Evolutionary conservation across 768 basidiomycete species (phyloP), one percentile per base, ranked within the genome.

Genomic region (Suillus placidus): DNA sequence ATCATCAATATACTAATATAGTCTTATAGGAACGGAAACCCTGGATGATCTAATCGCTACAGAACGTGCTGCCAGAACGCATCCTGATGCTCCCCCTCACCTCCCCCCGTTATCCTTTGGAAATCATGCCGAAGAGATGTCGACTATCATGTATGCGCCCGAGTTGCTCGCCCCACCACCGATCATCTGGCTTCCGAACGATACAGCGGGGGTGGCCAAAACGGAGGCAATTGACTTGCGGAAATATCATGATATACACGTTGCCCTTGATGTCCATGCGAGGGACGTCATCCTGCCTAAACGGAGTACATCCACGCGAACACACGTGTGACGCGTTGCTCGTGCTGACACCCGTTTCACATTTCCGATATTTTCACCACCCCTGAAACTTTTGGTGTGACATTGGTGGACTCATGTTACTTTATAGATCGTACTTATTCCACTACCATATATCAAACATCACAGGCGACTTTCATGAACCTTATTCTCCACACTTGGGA

Each of bases 111-210:
- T 91, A 32, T 80, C 89, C 6, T 91, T 93, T 70, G 82, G 85
- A 1, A 90, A 92, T 74, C 90, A 92, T 68, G 88, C 89, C 16
- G 88, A 90, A 71, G 89, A 92, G 70, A 88, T 91, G 85, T 84
- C 86, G 7, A 87, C 88, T 18, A 87, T 94, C 63, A 78, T 95
- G 45, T 95, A 94, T 72, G 91, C 93, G 5, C 91, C 92, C 2
- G 92, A 92, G 74, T 82, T 94, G 47, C 84, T 92, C 67, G 90
- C 91, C 14, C 91, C 92, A 20, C 80, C 84, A 23, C 92, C 92
- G 1, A 87, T 90, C 66, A 91, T 95, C 60, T 94, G 93, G 93
- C 81, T 94, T n/a, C 91, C 91, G 1, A 89, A 91, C 74, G 92
- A 93, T 73, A 82, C 83, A 13, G 87, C 88, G 18, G 90, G 90